Evolutionary conservation across 257 asterid species (phyloP), one percentile per base, ranked within the genome.

Genomic region (Fraxinus excelsior): DNA sequence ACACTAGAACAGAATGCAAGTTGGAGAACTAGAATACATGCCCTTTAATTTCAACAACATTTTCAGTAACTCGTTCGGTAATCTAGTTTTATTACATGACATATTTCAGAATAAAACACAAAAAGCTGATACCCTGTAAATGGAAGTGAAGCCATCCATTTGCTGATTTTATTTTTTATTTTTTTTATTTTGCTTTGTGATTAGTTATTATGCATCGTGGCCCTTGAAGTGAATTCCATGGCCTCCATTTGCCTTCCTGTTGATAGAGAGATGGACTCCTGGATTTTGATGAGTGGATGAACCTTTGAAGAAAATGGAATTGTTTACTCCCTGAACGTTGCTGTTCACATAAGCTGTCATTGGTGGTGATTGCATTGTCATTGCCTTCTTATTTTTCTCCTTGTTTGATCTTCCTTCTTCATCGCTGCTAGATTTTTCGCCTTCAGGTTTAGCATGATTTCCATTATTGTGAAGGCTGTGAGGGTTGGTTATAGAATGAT

Each of bases 291-390:
- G 87, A n/a, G 72, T 79, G 62, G 70, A 68, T 12, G 56, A 21
- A 40, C 82, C 37, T 29, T 85, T 80, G 77, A 42, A 85, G 34
- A 92, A 75, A 65, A 94, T 85, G 42, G 97, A 94, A 23, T 92
- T 94, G 87, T 94, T 94, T 29, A 88, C 67, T 25, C 93, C 98
- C 85, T 94, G 98, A 21, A 91, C 90, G 35, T 94, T 94, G 88
- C 93, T 89, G 82, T 94, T 92, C 44, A 90, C 78, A 73, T 79
- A 85, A 14, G 90, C 89, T 0, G 70, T 81, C 78, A 79, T 38
- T 11, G 90, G 86, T 1, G 79, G 82, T 53, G 85, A 42, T 56
- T 70, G 84, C 72, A 40, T 76, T 13, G 67, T 73, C 76, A 7
- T 62, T 7, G 35, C 56, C 32, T 83, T 83, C 19, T 71, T 72